Conservation (phyloP, 495 filamentous ascomycete species). For the Penicillium bialowiezense region DNA sequence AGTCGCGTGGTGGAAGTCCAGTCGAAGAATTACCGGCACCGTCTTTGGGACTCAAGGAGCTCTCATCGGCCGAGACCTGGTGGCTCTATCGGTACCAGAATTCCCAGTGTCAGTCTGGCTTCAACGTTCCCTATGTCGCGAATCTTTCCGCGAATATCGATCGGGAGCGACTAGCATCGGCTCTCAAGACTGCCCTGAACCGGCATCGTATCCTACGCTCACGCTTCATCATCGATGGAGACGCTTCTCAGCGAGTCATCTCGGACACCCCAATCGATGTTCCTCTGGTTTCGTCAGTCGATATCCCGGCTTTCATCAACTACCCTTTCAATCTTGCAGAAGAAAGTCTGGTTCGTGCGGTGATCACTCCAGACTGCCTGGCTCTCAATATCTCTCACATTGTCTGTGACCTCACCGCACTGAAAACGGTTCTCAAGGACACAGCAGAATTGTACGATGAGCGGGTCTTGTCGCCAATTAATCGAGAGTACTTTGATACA, state of each 20-base stretch:
- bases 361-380: constrained; percentile 10
- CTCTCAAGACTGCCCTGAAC: constrained; percentile 11
- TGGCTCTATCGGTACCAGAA: background rate
- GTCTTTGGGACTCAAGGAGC: background rate
- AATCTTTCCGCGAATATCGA: constrained; percentile 4
- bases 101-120: constrained; percentile 5
- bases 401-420: constrained; percentile 23
- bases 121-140: constrained; percentile 9
- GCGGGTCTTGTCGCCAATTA: background rate
- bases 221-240: background rate
- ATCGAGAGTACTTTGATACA: background rate
- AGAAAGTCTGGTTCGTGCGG: constrained; percentile 11
- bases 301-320: constrained; percentile 5
- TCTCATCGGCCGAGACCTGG: background rate
- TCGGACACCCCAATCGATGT: background rate
- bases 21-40: background rate
- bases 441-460: constrained; percentile 9
- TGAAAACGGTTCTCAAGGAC: constrained; percentile 18
- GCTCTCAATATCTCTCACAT: constrained; percentile 24
- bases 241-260: background rate
- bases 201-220: constrained; percentile 11
- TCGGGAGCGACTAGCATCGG: background rate
- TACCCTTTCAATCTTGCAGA: constrained; percentile 11
- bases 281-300: background rate
- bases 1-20: background rate